Evolutionary conservation across 2,329 filamentous ascomycete genomes (phyloP).

Genomic region (Chalaropsis thielavioides): DNA sequence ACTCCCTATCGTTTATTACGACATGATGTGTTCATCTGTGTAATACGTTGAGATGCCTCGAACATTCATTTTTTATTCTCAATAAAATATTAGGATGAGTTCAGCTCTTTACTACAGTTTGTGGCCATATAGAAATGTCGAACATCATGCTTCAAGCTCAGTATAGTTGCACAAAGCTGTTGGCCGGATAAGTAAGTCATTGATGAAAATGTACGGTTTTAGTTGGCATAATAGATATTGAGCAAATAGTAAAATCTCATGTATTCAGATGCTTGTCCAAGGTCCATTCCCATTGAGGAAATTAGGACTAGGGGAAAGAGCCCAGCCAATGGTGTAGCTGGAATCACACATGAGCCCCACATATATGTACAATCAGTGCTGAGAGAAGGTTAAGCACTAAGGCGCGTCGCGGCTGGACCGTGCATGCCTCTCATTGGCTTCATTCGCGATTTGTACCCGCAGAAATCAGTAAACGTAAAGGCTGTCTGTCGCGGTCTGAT

Average conservation of each 20-base stretch:
- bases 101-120: no score
- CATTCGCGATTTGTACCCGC: conserved; percentile 16
- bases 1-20: no score
- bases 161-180: background rate
- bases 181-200: background rate
- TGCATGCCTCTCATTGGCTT: conserved; percentile 15
- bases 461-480: conserved; percentile 39
- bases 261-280: conserved; percentile 1
- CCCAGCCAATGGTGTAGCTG: conserved; percentile 10
- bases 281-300: conserved; percentile 14
- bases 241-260: background rate
- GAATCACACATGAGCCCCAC: background rate
- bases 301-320: background rate
- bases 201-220: background rate
- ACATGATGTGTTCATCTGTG: no score
- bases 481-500: conserved; percentile 37
- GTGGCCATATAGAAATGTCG: no score
- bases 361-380: conserved; percentile 15
- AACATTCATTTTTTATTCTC: no score
- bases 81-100: no score
- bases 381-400: background rate
- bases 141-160: no score
- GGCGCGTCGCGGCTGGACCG: conserved; percentile 16
- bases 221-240: background rate
- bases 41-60: no score